Percentiles rank a stretch among this genome's conserved stretches.
phyloP scores from a whole-genome alignment of 1,284 basidiomycete genomes.

The Microbotryum silenes-acaulis region DNA sequence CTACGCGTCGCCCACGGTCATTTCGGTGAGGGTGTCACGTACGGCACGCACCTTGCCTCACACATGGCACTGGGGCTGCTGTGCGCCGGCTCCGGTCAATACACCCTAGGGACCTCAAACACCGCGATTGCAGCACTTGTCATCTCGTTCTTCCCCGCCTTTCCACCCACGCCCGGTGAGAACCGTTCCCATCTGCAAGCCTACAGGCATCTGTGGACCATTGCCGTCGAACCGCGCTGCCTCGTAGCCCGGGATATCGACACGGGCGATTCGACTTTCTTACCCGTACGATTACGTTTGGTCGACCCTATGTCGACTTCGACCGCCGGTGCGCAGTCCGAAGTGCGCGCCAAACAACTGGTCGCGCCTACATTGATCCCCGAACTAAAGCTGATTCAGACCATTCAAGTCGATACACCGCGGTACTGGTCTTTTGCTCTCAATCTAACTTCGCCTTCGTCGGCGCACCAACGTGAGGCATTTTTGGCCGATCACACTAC shows the following conservation, averaged over 20 bases:
- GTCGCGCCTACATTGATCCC: conserved; percentile 88
- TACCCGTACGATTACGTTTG: conserved; percentile 78
- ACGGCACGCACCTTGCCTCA: conserved; percentile 82
- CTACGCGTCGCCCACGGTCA: conserved; percentile 86
- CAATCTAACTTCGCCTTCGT: conserved; percentile 56
- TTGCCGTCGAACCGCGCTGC: conserved; percentile 89
- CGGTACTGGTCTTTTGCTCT: conserved; percentile 89
- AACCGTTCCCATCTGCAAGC: conserved; percentile 89
- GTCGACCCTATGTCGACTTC: conserved; percentile 44
- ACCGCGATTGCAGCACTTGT: conserved; percentile 83
- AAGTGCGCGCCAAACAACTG: conserved; percentile 57
- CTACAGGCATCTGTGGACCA: conserved; percentile 87
- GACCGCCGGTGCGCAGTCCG: conserved; percentile 36
- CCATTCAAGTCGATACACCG: conserved; percentile 78
- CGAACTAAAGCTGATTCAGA: conserved; percentile 66
- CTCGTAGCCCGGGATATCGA: conserved; percentile 85
- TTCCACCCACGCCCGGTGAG: conserved; percentile 67
- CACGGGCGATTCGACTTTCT: conserved; percentile 76
- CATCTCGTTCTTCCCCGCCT: conserved; percentile 83
- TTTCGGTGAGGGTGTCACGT: conserved; percentile 67
- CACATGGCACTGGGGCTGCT: conserved; percentile 87
- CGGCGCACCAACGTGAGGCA: conserved; percentile 52
- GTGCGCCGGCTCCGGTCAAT: conserved; percentile 88
- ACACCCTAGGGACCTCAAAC: conserved; percentile 85
- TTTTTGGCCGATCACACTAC: conserved; percentile 64